Evolutionary conservation across 2,329 filamentous ascomycete species (phyloP), one percentile per base, ranked within the genome.

Genomic region (Aspergillus awamori): DNA sequence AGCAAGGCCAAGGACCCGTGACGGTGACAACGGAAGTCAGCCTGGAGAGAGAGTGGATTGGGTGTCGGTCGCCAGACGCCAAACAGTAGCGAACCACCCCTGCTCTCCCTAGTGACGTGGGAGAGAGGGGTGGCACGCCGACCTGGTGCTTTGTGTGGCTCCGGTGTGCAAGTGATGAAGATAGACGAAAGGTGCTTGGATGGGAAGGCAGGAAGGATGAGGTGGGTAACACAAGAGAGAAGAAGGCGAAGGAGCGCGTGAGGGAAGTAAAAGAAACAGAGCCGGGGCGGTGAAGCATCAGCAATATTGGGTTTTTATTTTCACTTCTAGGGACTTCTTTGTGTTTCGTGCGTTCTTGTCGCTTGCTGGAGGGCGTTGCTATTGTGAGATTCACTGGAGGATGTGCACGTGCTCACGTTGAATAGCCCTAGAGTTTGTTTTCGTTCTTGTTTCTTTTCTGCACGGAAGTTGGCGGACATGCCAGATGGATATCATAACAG

Each of bases 1-100:
- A 17, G n/a, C 41, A 58, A 41, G 30, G 17, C n/a, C 11, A 26
- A 28, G 38, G 33, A 11, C 17, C 26, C n/a, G n/a, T 51, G 3
- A 55, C 57, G 48, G 51, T 57, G 54, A 36, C 33, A 36, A 36
- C 33, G 13, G 59, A 65, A 43, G 52, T 62, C 45, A 51, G 39
- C 7, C 26, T 70, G 24, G 61, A 63, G 7, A 56, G 65, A 11
- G 63, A 63, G 38, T 70, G 65, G 67, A 58, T 61, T 56, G 68
- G 67, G 2, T 48, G 66, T 30, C 39, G 17, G 8, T 13, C 30
- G n/a, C 24, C 53, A 7, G 13, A 36, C 10, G 22, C 24, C 26
- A 36, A 36, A 36, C 38, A n/a, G 38, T 45, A 30, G 28, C 36
- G 17, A 43, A 28, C 15, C 24, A 41, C 24, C 17, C 38, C 38